Evolutionary conservation across 2,329 filamentous ascomycete genomes (phyloP).

Genomic region (Drechslerella dactyloides): DNA sequence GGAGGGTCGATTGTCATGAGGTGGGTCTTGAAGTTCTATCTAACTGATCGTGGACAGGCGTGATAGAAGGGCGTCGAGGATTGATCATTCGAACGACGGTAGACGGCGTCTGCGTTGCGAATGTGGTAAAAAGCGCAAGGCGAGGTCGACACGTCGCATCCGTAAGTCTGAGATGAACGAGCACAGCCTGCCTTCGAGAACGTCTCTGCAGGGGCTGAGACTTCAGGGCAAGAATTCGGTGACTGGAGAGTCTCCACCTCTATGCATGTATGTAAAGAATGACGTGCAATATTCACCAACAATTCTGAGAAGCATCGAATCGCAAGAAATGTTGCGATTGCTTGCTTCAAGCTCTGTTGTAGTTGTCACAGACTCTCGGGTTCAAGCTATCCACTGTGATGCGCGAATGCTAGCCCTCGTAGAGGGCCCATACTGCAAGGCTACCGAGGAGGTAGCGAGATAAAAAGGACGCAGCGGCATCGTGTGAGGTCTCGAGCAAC

Average conservation of each 20-base stretch:
- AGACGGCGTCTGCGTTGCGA: conserved; percentile 17
- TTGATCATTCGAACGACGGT: not conserved
- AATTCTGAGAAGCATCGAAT: not conserved
- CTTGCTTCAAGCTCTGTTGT: no score
- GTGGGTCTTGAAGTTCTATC: conserved; percentile 24
- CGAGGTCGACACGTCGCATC: conserved; percentile 19
- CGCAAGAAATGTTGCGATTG: not conserved
- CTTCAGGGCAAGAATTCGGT: not conserved
- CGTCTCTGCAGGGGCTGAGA: no score
- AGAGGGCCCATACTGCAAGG: conserved; percentile 23
- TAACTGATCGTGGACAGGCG: conserved; percentile 8
- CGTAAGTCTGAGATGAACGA: conserved; percentile 23
- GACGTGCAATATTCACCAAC: not conserved
- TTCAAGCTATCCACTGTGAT: not conserved
- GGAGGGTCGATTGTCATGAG: conserved; percentile 11
- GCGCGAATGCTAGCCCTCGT: not conserved
- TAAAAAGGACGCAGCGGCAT: conserved; percentile 15
- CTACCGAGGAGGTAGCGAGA: conserved; percentile 31
- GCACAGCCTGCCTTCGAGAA: conserved; percentile 2
- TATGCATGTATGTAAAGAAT: not conserved
- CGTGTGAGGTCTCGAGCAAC: conserved; percentile 27
- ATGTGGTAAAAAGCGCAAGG: conserved; percentile 38
- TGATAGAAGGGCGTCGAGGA: not conserved
- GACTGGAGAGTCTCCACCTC: not conserved
- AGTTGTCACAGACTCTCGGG: not conserved